Evolutionary conservation across 202 grass and related monocot genomes (phyloP).

Genomic region (Elaeis oleifera): DNA sequence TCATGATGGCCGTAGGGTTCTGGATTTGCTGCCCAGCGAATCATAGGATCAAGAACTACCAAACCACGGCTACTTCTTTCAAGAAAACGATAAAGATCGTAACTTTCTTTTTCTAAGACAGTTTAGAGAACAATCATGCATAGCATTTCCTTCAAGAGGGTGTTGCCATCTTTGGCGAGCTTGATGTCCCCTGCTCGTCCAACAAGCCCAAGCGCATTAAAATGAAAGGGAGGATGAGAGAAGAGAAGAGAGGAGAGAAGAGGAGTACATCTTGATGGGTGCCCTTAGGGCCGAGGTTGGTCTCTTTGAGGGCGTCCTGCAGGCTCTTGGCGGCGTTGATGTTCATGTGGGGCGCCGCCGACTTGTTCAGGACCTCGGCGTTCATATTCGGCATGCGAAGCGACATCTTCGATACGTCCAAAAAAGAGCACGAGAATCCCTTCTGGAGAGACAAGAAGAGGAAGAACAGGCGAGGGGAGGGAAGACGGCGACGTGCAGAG

Average conservation of each 20-base stretch:
- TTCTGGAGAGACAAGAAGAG: no score
- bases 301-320: constrained; percentile 68
- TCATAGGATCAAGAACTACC: no score
- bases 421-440: no score
- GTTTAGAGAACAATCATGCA: no score
- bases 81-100: no score
- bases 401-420: constrained; percentile 42
- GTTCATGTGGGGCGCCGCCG: constrained; percentile 88
- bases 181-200: constrained; percentile 74
- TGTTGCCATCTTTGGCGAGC: constrained; percentile 94
- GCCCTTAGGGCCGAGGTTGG: constrained; percentile 88
- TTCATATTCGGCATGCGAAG: constrained; percentile 78
- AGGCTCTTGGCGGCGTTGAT: constrained; percentile 93
- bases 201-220: constrained; percentile 2
- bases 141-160: constrained; percentile 96
- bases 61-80: no score
- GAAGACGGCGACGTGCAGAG: no score
- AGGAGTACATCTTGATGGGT: constrained; percentile 74
- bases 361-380: constrained; percentile 95
- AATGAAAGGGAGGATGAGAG: no score
- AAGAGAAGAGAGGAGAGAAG: not conserved
- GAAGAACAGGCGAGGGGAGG: no score
- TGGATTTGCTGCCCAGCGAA: constrained; percentile 61
- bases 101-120: no score
- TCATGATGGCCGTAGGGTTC: constrained; percentile 91